Evolutionary conservation across 257 asterid genomes (phyloP).

Genomic region (Linderniella brevidens): DNA sequence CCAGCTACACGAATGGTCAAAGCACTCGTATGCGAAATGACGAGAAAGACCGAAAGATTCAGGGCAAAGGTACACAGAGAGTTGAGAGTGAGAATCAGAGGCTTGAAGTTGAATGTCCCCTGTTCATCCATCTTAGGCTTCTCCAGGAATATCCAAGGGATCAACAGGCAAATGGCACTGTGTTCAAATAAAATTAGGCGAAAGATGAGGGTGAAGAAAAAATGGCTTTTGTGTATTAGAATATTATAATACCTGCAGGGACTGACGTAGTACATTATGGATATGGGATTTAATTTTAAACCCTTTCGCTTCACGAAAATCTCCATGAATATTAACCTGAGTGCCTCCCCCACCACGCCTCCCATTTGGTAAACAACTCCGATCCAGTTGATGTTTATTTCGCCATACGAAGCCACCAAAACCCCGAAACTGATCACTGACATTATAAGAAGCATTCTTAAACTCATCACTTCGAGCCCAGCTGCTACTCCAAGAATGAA

Average conservation of each 20-base stretch:
- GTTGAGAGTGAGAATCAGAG: slow-evolving; percentile 49
- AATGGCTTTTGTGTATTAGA: background rate
- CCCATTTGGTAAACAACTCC: slow-evolving; percentile 99
- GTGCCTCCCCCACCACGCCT: slow-evolving; percentile 96
- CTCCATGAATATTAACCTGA: slow-evolving; percentile 92
- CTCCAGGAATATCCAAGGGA: slow-evolving; percentile 94
- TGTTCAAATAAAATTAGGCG: slow-evolving; percentile 10
- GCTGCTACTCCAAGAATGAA: slow-evolving; percentile 88
- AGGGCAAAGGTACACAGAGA: slow-evolving; percentile 92
- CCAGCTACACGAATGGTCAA: slow-evolving; percentile 99
- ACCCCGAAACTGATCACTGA: slow-evolving; percentile 89
- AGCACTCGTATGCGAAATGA: slow-evolving; percentile 92
- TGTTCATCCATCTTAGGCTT: slow-evolving; percentile 74
- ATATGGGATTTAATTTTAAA: slow-evolving; percentile 74
- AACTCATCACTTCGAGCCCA: slow-evolving; percentile 92
- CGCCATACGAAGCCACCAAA: slow-evolving; percentile 89
- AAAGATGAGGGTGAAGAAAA: background rate
- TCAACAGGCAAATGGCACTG: slow-evolving; percentile 91
- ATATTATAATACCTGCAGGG: slow-evolving; percentile 75
- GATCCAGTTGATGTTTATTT: slow-evolving; percentile 71
- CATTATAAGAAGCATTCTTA: slow-evolving; percentile 88
- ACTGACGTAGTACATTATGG: slow-evolving; percentile 95
- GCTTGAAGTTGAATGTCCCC: slow-evolving; percentile 64
- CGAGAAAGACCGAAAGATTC: slow-evolving; percentile 93
- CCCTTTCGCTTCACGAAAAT: slow-evolving; percentile 90